These are phyloP conservation scores for Irpex rosettiformis DNA, from an alignment of 1,284 basidiomycete species.

Conservation along the genomic window DNA sequence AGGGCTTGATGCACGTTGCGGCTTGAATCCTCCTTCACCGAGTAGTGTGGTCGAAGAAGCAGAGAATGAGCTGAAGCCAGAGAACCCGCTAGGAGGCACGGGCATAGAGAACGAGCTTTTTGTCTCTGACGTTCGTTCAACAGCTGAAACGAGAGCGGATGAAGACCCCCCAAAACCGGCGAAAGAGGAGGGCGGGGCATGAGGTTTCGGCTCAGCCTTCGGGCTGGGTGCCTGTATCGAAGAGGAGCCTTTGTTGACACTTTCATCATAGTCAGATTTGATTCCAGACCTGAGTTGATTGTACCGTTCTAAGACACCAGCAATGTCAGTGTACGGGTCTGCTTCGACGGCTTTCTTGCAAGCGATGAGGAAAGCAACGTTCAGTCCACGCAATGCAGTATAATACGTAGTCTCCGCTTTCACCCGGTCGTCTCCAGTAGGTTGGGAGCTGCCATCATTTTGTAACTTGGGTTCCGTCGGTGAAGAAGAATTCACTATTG, in stretches of 20 bases:
- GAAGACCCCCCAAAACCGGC: slow-evolving; percentile 5
- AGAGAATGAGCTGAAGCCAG: slow-evolving; percentile 23
- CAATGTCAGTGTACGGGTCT: slow-evolving; percentile 77
- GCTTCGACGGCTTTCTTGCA: slow-evolving; percentile 61
- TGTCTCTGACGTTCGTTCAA: slow-evolving; percentile 13
- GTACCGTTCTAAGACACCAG: slow-evolving; percentile 62
- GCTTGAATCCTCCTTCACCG: slow-evolving; percentile 7
- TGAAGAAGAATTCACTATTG: slow-evolving; percentile 18
- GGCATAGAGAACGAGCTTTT: slow-evolving; percentile 37
- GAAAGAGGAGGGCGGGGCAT: slow-evolving; percentile 13
- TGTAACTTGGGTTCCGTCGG: slow-evolving; percentile 9
- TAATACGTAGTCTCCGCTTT: slow-evolving; percentile 56
- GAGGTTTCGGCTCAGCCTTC: slow-evolving; percentile 10
- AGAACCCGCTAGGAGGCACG: slow-evolving; percentile 34
- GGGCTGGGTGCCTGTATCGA: slow-evolving; percentile 3
- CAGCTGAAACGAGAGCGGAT: neutral
- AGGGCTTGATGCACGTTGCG: slow-evolving; percentile 1
- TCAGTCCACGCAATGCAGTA: slow-evolving; percentile 76
- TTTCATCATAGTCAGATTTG: slow-evolving; percentile 53
- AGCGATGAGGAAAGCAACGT: slow-evolving; percentile 65
- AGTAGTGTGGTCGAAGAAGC: slow-evolving; percentile 2
- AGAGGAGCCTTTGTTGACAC: slow-evolving; percentile 22
- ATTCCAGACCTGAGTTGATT: slow-evolving; percentile 53
- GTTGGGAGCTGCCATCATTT: slow-evolving; percentile 5
- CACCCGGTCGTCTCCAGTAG: slow-evolving; percentile 28